Conservation (phyloP, 2,329 filamentous ascomycete genomes). For the Juglanconis sp. region DNA sequence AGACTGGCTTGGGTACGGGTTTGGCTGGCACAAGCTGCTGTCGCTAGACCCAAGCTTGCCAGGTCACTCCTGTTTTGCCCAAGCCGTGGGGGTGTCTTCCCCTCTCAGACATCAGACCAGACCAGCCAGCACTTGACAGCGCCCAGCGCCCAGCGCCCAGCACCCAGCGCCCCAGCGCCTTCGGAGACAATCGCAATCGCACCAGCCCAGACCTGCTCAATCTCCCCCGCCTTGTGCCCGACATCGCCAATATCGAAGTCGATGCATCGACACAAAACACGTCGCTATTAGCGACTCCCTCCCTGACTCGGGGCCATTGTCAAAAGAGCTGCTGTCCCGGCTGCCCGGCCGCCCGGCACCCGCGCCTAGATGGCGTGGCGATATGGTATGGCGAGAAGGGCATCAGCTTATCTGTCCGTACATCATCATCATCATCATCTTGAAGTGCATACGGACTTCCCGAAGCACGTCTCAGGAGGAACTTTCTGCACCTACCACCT, state of each 20-base stretch:
- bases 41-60: background rate
- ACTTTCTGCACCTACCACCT: background rate
- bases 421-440: background rate
- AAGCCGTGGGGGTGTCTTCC: background rate
- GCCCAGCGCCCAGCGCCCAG: no score
- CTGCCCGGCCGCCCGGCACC: background rate
- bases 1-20: no score
- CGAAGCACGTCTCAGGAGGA: background rate
- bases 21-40: background rate
- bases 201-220: background rate
- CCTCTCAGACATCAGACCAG: background rate
- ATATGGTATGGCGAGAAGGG: background rate
- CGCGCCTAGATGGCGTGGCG: background rate
- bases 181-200: background rate
- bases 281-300: background rate
- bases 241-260: background rate
- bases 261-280: background rate
- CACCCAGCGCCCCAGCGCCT: background rate
- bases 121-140: background rate
- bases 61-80: background rate
- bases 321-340: background rate
- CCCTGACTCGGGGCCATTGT: background rate
- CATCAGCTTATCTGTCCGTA: background rate
- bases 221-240: background rate
- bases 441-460: background rate